Evolutionary conservation across 345 rosid species (phyloP), one percentile per base, ranked within the genome.

Genomic region (Fremontodendron californicum): DNA sequence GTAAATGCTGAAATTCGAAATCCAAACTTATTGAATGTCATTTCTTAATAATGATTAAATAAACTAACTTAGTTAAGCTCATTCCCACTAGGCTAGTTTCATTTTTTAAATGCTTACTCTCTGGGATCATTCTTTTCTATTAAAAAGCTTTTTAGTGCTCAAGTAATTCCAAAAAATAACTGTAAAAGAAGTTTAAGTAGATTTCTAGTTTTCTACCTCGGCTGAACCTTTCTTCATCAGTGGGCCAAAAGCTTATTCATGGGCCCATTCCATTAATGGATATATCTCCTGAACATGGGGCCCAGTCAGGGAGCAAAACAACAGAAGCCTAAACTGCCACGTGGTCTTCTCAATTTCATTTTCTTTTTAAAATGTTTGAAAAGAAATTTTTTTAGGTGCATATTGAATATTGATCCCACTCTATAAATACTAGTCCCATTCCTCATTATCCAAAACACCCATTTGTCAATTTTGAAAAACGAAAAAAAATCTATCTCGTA

Each of bases 211-310:
- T n/a, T 21, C 49, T 2, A 45, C 35, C 35, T 33, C 3, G 35
- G 35, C 35, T 33, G 13, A 45, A 3, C 15, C 11, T 45, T 45
- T 45, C 13, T 15, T 6, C 57, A 19, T 5, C 0, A 4, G 62
- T 54, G 79, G 81, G 60, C 77, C 80, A 27, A 70, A 79, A 62
- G 51, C 77, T 45, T 73, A 10, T 31, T 62, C 23, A 75, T 16
- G 84, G 82, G 13, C 66, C 85, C 81, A 43, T 65, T 35, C 23
- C 48, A 62, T 83, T 84, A 73, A 84, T 80, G 75, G 85, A 80
- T 84, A 33, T 68, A 78, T 80, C 82, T 71, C 77, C 82, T 65
- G 55, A 75, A 42, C 0, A 33, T 46, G 66, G 65, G 84, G 13
- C 67, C 84, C 82, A 58, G 29, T 5, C 1, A 51, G 77, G 79